Conservation (phyloP, 208 protist genomes). For the Blechomonas ayalai region DNA sequence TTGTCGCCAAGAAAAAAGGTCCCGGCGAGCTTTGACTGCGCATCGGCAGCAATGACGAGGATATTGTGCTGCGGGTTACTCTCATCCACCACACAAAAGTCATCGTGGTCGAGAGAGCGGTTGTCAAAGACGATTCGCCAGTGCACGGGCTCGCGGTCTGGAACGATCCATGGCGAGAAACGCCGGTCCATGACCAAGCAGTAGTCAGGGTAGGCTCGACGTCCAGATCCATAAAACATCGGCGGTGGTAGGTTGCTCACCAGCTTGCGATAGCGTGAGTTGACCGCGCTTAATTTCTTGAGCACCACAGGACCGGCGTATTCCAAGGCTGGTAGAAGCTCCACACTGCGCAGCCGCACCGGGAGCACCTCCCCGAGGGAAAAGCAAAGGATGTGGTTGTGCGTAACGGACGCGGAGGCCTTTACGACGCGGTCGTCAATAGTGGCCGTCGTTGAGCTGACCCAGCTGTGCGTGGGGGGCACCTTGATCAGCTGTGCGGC, state of each 20-base stretch:
- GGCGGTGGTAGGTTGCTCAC: constrained; percentile 62
- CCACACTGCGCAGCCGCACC: constrained; percentile 44
- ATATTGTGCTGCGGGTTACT: constrained; percentile 16
- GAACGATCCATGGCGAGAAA: constrained; percentile 59
- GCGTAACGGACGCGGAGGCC: constrained; percentile 10
- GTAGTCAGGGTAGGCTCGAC: constrained; percentile 69
- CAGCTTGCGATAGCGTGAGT: constrained; percentile 42
- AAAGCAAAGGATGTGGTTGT: constrained; percentile 25
- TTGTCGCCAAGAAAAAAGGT: constrained; percentile 62
- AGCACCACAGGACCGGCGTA: constrained; percentile 50
- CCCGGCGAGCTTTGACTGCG: constrained; percentile 27
- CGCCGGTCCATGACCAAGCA: constrained; percentile 31
- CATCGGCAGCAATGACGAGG: constrained; percentile 39
- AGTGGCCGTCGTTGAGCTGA: constrained; percentile 13
- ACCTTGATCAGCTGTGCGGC: background rate
- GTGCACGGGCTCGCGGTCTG: constrained; percentile 31
- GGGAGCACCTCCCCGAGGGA: constrained; percentile 38
- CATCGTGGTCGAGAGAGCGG: constrained; percentile 38
- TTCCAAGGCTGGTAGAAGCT: constrained; percentile 62
- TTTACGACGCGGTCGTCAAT: constrained; percentile 18
- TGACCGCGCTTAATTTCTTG: constrained; percentile 66
- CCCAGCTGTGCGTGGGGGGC: constrained; percentile 9
- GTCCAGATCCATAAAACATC: constrained; percentile 38
- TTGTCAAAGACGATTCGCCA: constrained; percentile 56
- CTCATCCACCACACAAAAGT: constrained; percentile 36